Evolutionary conservation across 2,329 filamentous ascomycete species (phyloP), one percentile per base, ranked within the genome.

Genomic region (Dothidotthia symphoricarpi): DNA sequence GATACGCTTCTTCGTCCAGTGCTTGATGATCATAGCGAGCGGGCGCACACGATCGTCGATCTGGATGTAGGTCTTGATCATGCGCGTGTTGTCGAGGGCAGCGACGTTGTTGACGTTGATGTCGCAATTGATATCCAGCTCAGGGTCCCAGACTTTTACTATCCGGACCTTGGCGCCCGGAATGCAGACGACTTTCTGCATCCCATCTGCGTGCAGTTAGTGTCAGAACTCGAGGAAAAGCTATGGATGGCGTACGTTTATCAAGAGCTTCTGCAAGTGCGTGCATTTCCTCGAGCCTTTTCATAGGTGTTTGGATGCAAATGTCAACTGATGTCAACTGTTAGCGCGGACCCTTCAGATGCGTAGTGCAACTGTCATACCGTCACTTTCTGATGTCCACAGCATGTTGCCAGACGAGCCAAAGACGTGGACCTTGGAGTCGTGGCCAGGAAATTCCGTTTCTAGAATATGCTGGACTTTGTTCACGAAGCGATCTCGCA

Each of bases 21-120:
- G 80, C 68, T 98, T 98, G 70, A 98, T 81, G 44, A 95, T 86
- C 88, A 98, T 97, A 12, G 93, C 91, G 53, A 98, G 73, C 29
- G 87, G 89, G 28, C 93, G 82, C 39, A 98, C 88, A 45, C 93
- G 83, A 26, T 89, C 82, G 66, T 98, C 93, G 40, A 94, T 85
- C 59, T 94, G 83, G 45, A 98, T 88, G 69, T 98, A 98, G 1
- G 89, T 95, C 63, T 90, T 88, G 57, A 98, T 93, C 90, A 98
- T 95, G 34, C 90, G 82, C 11, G 93, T 98, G 60, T 98, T 98
- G 67, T 97, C 90, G 45, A 98, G 74, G 3, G 93, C 93, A 36
- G 94, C 70, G 0, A 90, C 93, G 58, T 97, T 98, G 72, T 98
- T 98, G 70, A 98, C 90, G 56, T 98, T 98, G 85, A 98, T 93